Evolutionary conservation across 768 basidiomycete genomes (phyloP).

Genomic region (Termitomyces sp.): DNA sequence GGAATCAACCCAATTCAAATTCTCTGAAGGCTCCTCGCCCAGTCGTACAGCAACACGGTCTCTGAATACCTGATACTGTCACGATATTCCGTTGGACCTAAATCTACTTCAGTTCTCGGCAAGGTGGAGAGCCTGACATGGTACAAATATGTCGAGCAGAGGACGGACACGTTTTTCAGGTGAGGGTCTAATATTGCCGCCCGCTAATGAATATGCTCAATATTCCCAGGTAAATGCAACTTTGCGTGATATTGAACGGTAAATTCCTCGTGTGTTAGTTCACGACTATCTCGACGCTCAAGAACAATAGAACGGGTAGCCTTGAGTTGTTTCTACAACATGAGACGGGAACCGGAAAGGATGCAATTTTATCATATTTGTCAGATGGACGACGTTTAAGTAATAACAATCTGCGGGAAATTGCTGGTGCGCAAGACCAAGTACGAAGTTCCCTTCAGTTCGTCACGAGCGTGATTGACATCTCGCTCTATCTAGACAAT

Average conservation of each 20-base stretch:
- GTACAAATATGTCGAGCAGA: conserved; percentile 63
- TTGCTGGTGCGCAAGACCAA: conserved; percentile 73
- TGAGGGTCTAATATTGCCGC: conserved; percentile 16
- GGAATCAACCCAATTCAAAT: background rate
- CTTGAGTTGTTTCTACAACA: conserved; percentile 70
- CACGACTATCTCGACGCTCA: conserved; percentile 3
- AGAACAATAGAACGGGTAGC: conserved; percentile 44
- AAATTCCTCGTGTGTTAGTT: conserved; percentile 13
- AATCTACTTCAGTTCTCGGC: background rate
- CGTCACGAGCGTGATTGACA: background rate
- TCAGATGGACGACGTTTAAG: conserved; percentile 74
- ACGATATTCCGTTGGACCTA: background rate
- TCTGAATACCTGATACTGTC: background rate
- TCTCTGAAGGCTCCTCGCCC: background rate
- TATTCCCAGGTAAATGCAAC: conserved; percentile 51
- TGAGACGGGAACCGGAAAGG: conserved; percentile 66
- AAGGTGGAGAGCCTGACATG: conserved; percentile 31
- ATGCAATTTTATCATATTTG: conserved; percentile 70
- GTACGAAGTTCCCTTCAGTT: conserved; percentile 26
- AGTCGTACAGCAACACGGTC: background rate
- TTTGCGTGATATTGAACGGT: conserved; percentile 77
- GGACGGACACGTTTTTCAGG: conserved; percentile 59
- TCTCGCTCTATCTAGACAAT: conserved; percentile 43
- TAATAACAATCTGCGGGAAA: conserved; percentile 67
- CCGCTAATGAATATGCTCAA: conserved; percentile 1